phyloP scores from a whole-genome alignment of 768 basidiomycete genomes.

The Suillus americanus region DNA sequence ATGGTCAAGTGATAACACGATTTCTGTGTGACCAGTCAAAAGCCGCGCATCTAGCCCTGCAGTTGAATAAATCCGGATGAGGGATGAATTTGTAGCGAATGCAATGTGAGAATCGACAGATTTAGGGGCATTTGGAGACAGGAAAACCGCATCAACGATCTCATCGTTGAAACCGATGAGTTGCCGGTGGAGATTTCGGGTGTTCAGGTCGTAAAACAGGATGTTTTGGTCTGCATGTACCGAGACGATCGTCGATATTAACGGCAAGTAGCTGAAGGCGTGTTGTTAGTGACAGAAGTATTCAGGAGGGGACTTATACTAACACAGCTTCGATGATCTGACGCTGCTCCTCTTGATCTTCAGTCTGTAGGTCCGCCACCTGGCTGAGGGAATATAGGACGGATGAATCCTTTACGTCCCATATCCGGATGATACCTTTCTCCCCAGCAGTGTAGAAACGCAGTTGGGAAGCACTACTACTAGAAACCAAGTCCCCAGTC shows the following conservation, averaged over 20 bases:
- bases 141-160: constrained; percentile 86
- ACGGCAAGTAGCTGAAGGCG: constrained; percentile 61
- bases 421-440: constrained; percentile 81
- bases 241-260: constrained; percentile 67
- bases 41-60: constrained; percentile 79
- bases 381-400: constrained; percentile 59
- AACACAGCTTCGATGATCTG: constrained; percentile 85
- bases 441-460: constrained; percentile 90
- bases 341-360: constrained; percentile 73
- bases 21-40: constrained; percentile 86
- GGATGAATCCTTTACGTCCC: constrained; percentile 73
- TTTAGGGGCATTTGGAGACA: constrained; percentile 40
- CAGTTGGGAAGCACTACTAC: constrained; percentile 36
- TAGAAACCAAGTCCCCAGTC: constrained; percentile 45
- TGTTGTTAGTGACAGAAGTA: constrained; percentile 16
- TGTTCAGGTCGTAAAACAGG: constrained; percentile 80
- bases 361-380: constrained; percentile 32
- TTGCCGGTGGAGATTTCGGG: constrained; percentile 66
- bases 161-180: constrained; percentile 98
- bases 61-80: constrained; percentile 87
- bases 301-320: constrained; percentile 33
- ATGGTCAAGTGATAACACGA: constrained; percentile 83
- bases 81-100: constrained; percentile 95
- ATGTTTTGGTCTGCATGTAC: constrained; percentile 98
- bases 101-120: constrained; percentile 74